These are phyloP conservation scores for Talaromyces sp. DNA, from an alignment of 2,329 filamentous ascomycete genomes.

Conservation along the genomic window DNA sequence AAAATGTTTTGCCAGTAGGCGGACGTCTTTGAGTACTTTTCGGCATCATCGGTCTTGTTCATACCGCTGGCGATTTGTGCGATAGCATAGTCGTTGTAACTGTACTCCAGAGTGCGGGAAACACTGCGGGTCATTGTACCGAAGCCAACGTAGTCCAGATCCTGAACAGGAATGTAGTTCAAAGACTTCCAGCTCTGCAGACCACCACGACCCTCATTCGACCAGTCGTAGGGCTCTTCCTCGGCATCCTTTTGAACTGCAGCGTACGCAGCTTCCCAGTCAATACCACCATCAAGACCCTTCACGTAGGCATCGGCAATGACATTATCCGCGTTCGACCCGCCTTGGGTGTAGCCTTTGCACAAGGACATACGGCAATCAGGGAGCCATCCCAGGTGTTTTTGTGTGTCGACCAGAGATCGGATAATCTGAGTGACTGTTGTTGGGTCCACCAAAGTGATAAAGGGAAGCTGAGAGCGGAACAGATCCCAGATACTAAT, in stretches of 20 bases:
- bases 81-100: constrained; percentile 68
- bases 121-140: constrained; percentile 66
- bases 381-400: constrained; percentile 27
- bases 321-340: constrained; percentile 66
- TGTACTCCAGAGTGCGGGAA: constrained; percentile 67
- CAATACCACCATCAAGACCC: constrained; percentile 55
- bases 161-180: constrained; percentile 64
- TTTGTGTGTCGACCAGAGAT: constrained; percentile 26
- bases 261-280: constrained; percentile 63
- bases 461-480: constrained; percentile 39
- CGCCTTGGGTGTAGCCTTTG: constrained; percentile 60
- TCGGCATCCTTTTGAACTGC: constrained; percentile 67
- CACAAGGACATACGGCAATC: constrained; percentile 29
- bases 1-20: constrained; percentile 63
- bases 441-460: constrained; percentile 24
- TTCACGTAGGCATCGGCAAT: constrained; percentile 63
- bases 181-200: constrained; percentile 65
- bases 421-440: constrained; percentile 24
- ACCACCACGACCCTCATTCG: constrained; percentile 62
- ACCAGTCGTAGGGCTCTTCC: constrained; percentile 64
- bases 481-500: constrained; percentile 59
- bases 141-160: constrained; percentile 61
- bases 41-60: constrained; percentile 48
- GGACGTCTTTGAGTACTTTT: constrained; percentile 32
- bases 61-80: constrained; percentile 55